Percentiles rank a stretch among this genome's conserved stretches.
These are phyloP conservation scores for Pseudocercospora vitis DNA, from an alignment of 2,329 filamentous ascomycete genomes.

Conservation along the genomic window DNA sequence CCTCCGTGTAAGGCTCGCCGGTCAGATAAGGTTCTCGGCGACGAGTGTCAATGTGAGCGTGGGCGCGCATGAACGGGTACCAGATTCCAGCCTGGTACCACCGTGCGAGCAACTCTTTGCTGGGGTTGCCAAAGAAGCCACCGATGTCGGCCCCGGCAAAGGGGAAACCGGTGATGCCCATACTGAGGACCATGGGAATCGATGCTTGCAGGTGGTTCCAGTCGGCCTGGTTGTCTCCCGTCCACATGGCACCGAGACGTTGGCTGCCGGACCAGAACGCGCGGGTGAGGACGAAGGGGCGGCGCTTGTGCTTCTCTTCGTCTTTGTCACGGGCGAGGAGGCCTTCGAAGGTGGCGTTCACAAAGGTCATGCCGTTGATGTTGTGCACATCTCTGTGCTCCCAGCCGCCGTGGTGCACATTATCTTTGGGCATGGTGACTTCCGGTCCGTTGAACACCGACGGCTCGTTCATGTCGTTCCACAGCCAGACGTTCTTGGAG, in stretches of 20 bases:
- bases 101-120: constrained; percentile 82
- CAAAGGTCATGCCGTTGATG: constrained; percentile 89
- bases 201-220: constrained; percentile 90
- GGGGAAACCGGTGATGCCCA: constrained; percentile 89
- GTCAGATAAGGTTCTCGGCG: constrained; percentile 89
- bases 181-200: constrained; percentile 89
- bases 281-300: constrained; percentile 90
- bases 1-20: constrained; percentile 78
- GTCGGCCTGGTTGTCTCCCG: constrained; percentile 90
- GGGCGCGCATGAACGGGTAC: constrained; percentile 96
- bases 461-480: constrained; percentile 99
- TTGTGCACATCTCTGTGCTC: constrained; percentile 98
- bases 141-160: constrained; percentile 95
- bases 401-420: constrained; percentile 86
- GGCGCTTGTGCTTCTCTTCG: constrained; percentile 57
- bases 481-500: constrained; percentile 83
- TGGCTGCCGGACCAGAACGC: constrained; percentile 92
- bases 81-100: constrained; percentile 98
- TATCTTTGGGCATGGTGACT: constrained; percentile 98
- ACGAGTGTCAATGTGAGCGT: constrained; percentile 94
- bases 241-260: constrained; percentile 94
- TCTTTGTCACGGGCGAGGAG: constrained; percentile 82
- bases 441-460: constrained; percentile 98
- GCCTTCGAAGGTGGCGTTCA: constrained; percentile 89
- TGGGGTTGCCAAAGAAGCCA: constrained; percentile 96